Base-by-base conservation (phyloP, 2,329 filamentous ascomycete genomes). In the Sphaerulina musiva region DNA sequence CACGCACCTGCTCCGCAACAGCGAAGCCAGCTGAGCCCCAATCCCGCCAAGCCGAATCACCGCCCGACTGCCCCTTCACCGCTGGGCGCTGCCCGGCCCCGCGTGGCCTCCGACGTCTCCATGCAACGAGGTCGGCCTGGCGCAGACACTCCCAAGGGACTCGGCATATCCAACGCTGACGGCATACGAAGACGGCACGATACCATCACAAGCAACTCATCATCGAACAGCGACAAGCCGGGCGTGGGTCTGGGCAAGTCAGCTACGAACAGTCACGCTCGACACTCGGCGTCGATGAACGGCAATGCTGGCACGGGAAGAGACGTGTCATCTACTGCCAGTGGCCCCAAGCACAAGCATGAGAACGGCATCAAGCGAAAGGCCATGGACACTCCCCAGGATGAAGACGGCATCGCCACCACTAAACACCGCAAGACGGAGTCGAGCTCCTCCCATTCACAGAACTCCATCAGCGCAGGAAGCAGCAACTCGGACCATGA, bases 1-100 rank as follows among this genome's bases (percentile, higher is more conserved):
- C 55, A 62, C 14, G 62, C 64, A 6, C 56, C 60, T 26, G 55
- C 56, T 34, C 59, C 64, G 17, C 58, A 65, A 57, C 61, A 63
- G 38, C 71, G 72, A 56, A 64, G 62, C 46, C 66, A 69, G 41
- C 64, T 71, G 36, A 68, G 73, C 67, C 53, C 73, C 65, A 58
- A 67, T 62, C 53, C 73, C 64, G 58, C 66, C 62, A 65, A 66
- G 64, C 48, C 69, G 62, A 47, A 72, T 70, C 81, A 73, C 56
- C 81, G 79, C 41, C 80, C 81, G 1, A 79, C 77, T 63, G 83
- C 83, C 50, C 80, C 80, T 2, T 84, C 82, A 12, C 81, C 80
- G 10, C 75, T 84, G 9, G 80, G 78, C 8, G 80, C 79, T 6
- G 83, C 81, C 2, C 80, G 80, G 20, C 80, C 81, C 5, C 76